Base-by-base conservation (phyloP, 331 rosid genomes). In the Spiraea crenata region DNA sequence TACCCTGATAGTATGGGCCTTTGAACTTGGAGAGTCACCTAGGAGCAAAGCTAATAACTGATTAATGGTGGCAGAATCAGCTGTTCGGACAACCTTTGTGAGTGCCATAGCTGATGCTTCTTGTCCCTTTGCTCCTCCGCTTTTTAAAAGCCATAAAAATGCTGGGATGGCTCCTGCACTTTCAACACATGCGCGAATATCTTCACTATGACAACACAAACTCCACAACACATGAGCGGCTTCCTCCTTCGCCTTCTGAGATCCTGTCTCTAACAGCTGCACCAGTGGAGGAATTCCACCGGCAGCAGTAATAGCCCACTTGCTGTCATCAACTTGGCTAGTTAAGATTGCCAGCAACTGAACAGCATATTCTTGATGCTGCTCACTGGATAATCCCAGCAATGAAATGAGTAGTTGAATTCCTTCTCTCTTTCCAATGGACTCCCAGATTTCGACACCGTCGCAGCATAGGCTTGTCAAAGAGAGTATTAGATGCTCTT, bases 231-330 rank as follows among this genome's bases (percentile, higher is more conserved):
- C 85, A 79, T 91, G 95, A 60, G 97, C 99, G 3, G 96, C 96
- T 25, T 91, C 96, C 87, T 93, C 99, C 82, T 86, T 91, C 48
- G 99, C 97, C 75, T 89, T 87, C 69, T 89, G 96, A 20, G 99
- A 89, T 71, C 97, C 96, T 14, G 90, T 85, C 82, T 93, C 97
- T 80, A 93, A 81, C 75, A 91, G 79, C 89, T 93, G 96, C 79
- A 93, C 99, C 82, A 93, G 59, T 40, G 89, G 96, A 74, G 99
- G 99, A 83, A 93, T 93, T 66, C 96, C 99, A 55, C 99, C 97
- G 37, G 99, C 97, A 80, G 99, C 99, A 67, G 99, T 93, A 74
- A 91, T 91, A 73, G 99, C 99, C 99, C 99, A 93, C 79, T 93
- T 93, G 83, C 95, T 91, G 88, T 93, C 99, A 77, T 91, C 96